phyloP scores from a whole-genome alignment of 768 basidiomycete genomes.

The Suillus bovinus region DNA sequence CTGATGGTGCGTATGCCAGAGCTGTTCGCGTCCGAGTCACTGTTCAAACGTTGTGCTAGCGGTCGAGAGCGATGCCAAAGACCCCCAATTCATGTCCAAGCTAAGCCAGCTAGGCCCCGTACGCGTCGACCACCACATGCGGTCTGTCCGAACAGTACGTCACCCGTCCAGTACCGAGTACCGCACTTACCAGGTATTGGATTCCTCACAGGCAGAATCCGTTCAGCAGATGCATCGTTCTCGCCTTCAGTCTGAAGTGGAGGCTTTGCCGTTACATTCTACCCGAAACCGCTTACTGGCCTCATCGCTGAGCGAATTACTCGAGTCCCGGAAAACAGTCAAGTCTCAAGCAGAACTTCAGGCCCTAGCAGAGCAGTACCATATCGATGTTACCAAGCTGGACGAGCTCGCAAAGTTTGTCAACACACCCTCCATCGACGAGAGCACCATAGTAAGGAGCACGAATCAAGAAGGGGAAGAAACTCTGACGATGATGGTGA shows the following conservation, averaged over 20 bases:
- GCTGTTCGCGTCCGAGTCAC: background rate
- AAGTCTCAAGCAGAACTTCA: constrained; percentile 43
- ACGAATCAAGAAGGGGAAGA: constrained; percentile 60
- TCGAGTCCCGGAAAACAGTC: constrained; percentile 61
- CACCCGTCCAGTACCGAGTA: too few species aligned
- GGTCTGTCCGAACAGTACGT: constrained; percentile 48
- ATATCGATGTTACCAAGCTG: constrained; percentile 52
- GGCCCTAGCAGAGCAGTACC: constrained; percentile 53
- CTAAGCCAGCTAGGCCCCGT: constrained; percentile 67
- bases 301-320: constrained; percentile 50
- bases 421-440: constrained; percentile 63
- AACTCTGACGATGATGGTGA: constrained; percentile 48
- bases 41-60: constrained; percentile 35
- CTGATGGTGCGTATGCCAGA: constrained; percentile 46
- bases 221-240: constrained; percentile 51
- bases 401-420: constrained; percentile 55
- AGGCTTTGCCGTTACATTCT: constrained; percentile 43
- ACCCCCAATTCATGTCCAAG: constrained; percentile 71
- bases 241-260: constrained; percentile 54
- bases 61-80: constrained; percentile 63
- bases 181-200: background rate
- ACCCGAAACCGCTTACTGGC: constrained; percentile 58
- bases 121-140: constrained; percentile 65
- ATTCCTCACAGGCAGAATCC: constrained; percentile 25
- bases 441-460: constrained; percentile 42